These are phyloP conservation scores for Mortierella sp. DNA, from an alignment of 371 early-diverging fungal species.

Conservation along the genomic window DNA sequence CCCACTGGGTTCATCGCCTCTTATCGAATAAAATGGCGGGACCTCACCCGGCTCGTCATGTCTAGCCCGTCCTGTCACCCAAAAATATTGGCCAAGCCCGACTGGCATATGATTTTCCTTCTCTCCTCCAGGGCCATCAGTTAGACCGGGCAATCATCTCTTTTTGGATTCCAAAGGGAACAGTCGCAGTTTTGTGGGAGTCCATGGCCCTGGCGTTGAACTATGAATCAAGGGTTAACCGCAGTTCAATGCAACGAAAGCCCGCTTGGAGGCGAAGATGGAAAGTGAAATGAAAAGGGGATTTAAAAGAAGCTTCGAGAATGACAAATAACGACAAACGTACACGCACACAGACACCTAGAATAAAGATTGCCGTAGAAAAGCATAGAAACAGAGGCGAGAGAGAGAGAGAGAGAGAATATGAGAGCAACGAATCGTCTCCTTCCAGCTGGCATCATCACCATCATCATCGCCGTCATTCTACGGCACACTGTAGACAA, in stretches of 20 bases:
- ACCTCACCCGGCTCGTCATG: neutral
- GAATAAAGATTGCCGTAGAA: too few relatives aligned
- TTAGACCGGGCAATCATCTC: neutral
- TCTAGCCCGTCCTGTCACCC: neutral
- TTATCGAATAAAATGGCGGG: neutral
- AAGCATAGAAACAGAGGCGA: conserved; percentile 6
- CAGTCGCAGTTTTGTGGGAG: neutral
- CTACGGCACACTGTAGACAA: neutral
- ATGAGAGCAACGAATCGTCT: neutral
- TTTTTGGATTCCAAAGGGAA: too few relatives aligned
- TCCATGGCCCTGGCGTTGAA: neutral
- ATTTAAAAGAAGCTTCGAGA: conserved; percentile 3
- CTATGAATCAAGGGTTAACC: neutral
- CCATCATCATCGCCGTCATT: conserved; percentile 2
- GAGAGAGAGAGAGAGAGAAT: neutral
- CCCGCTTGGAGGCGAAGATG: neutral
- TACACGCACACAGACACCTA: neutral
- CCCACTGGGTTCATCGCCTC: neutral
- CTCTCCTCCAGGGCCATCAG: neutral
- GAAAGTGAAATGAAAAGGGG: neutral
- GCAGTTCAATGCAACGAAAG: neutral
- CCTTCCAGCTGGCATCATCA: neutral
- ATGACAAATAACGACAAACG: neutral
- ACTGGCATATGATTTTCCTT: neutral
- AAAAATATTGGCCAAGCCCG: neutral